phyloP scores from a whole-genome alignment of 1,284 basidiomycete genomes.

The Kalmanozyma brasiliensis region DNA sequence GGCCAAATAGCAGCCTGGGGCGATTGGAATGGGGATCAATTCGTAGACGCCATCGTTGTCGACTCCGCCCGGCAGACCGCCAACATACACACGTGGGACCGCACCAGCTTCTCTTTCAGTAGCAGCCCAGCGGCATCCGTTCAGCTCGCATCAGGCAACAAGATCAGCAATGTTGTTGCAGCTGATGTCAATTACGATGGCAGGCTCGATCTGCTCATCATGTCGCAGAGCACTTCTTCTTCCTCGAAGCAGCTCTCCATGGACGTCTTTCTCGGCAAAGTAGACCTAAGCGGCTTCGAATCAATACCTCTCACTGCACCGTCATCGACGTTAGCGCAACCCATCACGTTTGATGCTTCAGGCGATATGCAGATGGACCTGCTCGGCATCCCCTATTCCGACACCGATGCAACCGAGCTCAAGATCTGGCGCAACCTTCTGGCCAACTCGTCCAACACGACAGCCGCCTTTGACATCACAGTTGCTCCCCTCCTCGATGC shows the following conservation, averaged over 20 bases:
- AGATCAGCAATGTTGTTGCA: constrained; percentile 79
- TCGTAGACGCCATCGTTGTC: constrained; percentile 83
- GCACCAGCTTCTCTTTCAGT: constrained; percentile 74
- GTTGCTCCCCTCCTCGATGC: constrained; percentile 30
- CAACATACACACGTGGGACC: constrained; percentile 83
- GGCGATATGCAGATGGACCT: constrained; percentile 90
- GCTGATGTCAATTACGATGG: constrained; percentile 94
- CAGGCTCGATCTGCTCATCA: constrained; percentile 86
- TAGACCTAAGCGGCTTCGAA: constrained; percentile 35
- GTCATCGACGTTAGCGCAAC: constrained; percentile 79
- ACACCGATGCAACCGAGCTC: constrained; percentile 28
- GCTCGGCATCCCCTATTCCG: constrained; percentile 75
- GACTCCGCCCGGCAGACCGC: constrained; percentile 79
- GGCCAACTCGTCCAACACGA: constrained; percentile 9
- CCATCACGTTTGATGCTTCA: constrained; percentile 84
- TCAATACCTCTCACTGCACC: constrained; percentile 71
- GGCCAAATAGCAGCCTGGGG: constrained; percentile 86
- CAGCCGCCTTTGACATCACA: constrained; percentile 33
- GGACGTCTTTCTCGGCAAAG: constrained; percentile 46
- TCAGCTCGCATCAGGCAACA: constrained; percentile 43
- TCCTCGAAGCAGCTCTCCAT: constrained; percentile 28
- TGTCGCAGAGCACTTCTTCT: constrained; percentile 70
- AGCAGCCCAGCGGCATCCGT: constrained; percentile 70
- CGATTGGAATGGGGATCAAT: constrained; percentile 87
- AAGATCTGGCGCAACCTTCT: constrained; percentile 58